A percentile compares a stretch with the other conserved stretches of the same genome.
phyloP scores from a whole-genome alignment of 345 rosid genomes.

The Ceriops decandra region DNA sequence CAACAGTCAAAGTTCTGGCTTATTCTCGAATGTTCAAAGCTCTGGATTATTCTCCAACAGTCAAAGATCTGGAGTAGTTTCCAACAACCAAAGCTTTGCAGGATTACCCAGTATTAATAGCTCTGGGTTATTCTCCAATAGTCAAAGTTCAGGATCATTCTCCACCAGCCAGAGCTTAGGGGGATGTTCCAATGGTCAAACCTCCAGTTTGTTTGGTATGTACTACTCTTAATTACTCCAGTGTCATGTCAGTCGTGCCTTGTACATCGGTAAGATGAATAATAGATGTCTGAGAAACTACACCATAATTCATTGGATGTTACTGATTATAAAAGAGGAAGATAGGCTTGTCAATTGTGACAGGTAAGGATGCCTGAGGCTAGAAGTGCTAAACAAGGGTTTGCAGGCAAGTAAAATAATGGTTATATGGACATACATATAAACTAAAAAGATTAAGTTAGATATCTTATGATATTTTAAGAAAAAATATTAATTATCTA shows the following conservation, averaged over 20 bases:
- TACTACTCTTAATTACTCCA: conserved; percentile 7
- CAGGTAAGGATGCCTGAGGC: too few relatives aligned
- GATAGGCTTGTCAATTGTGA: too few relatives aligned
- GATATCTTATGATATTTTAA: too few relatives aligned
- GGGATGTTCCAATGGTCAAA: background rate
- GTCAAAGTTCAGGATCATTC: conserved; percentile 15
- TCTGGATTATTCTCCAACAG: conserved; percentile 20
- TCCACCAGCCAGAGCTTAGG: conserved; percentile 3
- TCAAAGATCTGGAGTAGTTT: conserved; percentile 22
- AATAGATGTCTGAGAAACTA: too few relatives aligned
- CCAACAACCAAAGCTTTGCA: conserved; percentile 4
- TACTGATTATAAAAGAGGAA: too few relatives aligned
- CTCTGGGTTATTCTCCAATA: conserved; percentile 6
- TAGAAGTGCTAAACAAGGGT: too few relatives aligned
- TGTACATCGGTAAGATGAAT: background rate
- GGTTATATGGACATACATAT: too few relatives aligned
- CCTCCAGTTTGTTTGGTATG: conserved; percentile 36
- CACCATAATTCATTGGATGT: too few relatives aligned
- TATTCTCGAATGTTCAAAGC: conserved; percentile 13
- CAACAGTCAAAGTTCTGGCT: conserved; percentile 15
- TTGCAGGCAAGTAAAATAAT: too few relatives aligned
- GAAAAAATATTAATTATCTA: too few relatives aligned
- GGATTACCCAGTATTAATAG: conserved; percentile 4
- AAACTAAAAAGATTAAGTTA: too few relatives aligned
- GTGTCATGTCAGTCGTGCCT: conserved; percentile 1